Base-by-base conservation (phyloP, 208 protist genomes). In the Acanthamoeba healyi region DNA sequence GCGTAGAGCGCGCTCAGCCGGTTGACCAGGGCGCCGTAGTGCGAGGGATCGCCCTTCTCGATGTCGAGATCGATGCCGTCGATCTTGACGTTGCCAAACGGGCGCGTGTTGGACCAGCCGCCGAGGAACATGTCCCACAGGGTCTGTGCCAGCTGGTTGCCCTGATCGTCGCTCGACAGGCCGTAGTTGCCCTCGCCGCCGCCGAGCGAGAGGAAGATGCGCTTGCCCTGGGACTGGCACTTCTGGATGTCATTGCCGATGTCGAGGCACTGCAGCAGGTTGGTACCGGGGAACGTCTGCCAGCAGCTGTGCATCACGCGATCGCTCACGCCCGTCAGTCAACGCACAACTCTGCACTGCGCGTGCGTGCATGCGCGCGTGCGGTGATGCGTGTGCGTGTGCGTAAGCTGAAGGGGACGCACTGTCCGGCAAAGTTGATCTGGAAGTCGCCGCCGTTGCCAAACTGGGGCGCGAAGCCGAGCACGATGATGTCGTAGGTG, bases 21-120 rank as follows among this genome's bases (percentile, higher is more conserved):
- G 54, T 65, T 93, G 22, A 95, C 67, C 24, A 95, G 91, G n/a
- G 65, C 54, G 40, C 65, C 65, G 51, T 95, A 95, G 88, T 94
- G 61, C 24, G 54, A 44, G 34, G 44, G 9, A 46, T 51, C 29
- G 32, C 94, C 94, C 67, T 58, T 51, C 81, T 95, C 94, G 40
- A 95, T 95, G 70, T 95, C 94, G 15, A 95, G 56, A 26, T 95
- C 94, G 15, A 95, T 86, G 54, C 94, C 94, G 51, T 95, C 94
- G 2, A 95, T n/a, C 51, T 87, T 65, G 7, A 34, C 94, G 58
- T 84, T 49, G 38, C 67, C 94, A 36, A 95, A 94, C 49, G 94
- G 94, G 19, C 94, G 38, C 19, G 44, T 92, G 32, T 81, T 89
- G n/a, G 77, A 81, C 15, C 26, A 63, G 14, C 94, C 94, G 29